Evolutionary conservation across 1,284 basidiomycete species (phyloP).

Genomic region (Apiotrichum gracile): DNA sequence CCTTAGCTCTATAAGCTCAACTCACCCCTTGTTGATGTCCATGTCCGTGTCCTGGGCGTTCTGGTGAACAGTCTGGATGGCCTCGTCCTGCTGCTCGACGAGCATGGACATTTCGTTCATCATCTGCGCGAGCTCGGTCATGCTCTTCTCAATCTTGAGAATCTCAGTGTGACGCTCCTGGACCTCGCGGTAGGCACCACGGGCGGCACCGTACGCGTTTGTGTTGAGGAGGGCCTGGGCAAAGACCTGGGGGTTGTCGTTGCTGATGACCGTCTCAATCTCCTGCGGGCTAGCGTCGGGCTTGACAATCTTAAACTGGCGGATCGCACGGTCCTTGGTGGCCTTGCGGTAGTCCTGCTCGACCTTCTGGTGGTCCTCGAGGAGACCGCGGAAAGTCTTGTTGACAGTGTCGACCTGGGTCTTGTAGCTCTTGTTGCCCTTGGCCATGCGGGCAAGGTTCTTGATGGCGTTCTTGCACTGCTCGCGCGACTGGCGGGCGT

Average conservation of each 20-base stretch:
- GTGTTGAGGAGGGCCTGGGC: conserved; percentile 77
- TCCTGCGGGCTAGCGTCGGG: conserved; percentile 83
- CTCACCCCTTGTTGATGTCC: conserved; percentile 66
- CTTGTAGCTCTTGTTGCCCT: conserved; percentile 73
- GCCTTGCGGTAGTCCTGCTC: conserved; percentile 89
- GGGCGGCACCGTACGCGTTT: conserved; percentile 75
- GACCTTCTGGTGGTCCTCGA: conserved; percentile 66
- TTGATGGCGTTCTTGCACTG: conserved; percentile 73
- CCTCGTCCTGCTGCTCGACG: conserved; percentile 72
- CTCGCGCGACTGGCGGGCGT: conserved; percentile 68
- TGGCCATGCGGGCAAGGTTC: conserved; percentile 64
- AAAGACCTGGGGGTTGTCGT: conserved; percentile 80
- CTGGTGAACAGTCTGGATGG: conserved; percentile 60
- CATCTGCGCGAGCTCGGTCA: conserved; percentile 80
- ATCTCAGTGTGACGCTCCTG: conserved; percentile 87
- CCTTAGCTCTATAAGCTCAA: not conserved
- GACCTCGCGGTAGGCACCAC: conserved; percentile 80
- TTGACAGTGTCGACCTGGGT: conserved; percentile 62
- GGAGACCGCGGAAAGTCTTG: conserved; percentile 48
- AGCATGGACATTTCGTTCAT: conserved; percentile 84
- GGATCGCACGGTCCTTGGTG: conserved; percentile 89
- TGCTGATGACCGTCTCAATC: conserved; percentile 65
- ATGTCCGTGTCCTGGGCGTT: conserved; percentile 59
- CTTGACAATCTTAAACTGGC: conserved; percentile 96
- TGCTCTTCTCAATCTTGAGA: conserved; percentile 74